phyloP scores from a whole-genome alignment of 768 basidiomycete genomes.

The Russula earlei region DNA sequence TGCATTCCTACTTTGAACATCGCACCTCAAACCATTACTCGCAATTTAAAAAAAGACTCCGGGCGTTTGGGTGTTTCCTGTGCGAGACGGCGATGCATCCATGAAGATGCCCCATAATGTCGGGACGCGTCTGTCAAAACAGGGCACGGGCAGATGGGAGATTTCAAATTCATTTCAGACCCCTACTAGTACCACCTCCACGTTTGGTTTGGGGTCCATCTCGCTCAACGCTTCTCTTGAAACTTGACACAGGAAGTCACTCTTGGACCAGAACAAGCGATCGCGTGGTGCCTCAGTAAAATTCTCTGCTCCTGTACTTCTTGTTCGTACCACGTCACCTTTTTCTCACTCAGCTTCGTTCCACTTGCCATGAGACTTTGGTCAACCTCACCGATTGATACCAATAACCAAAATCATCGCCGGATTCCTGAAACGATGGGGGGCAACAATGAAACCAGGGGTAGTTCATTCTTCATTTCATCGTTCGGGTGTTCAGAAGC shows the following conservation, averaged over 20 bases:
- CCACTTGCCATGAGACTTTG: neutral
- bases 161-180: constrained; percentile 6
- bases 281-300: too few species aligned
- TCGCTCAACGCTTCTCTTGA: neutral
- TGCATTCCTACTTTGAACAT: constrained; percentile 8
- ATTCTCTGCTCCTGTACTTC: constrained; percentile 6
- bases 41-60: neutral
- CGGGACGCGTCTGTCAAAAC: neutral
- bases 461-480: neutral
- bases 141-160: neutral
- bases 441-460: neutral
- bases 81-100: neutral
- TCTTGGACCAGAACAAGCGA: neutral
- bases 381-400: neutral
- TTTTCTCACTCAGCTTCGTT: neutral
- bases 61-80: neutral
- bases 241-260: neutral
- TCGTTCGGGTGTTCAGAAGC: neutral
- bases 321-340: constrained; percentile 2
- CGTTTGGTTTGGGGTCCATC: neutral
- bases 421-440: neutral
- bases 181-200: neutral
- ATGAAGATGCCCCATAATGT: neutral
- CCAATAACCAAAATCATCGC: neutral
- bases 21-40: neutral